Conservation (phyloP, 2,329 filamentous ascomycete species). For the Epichloe sibirici region DNA sequence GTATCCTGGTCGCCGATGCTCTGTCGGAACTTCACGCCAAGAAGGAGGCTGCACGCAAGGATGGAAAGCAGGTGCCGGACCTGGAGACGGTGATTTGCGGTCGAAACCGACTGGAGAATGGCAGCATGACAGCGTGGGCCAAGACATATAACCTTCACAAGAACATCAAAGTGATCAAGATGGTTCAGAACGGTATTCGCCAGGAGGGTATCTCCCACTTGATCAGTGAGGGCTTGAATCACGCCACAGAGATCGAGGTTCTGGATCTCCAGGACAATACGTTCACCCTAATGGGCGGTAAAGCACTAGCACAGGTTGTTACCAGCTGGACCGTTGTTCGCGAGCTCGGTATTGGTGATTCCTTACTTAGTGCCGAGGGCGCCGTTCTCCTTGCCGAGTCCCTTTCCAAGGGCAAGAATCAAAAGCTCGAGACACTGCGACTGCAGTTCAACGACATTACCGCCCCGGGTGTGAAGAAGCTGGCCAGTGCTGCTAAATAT, state of each 20-base stretch:
- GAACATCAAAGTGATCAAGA: constrained; percentile 76
- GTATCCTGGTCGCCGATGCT: constrained; percentile 78
- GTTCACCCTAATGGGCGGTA: constrained; percentile 72
- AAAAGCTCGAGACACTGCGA: constrained; percentile 66
- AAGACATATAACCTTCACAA: constrained; percentile 73
- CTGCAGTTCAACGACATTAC: constrained; percentile 95
- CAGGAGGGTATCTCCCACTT: constrained; percentile 82
- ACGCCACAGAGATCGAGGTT: constrained; percentile 56
- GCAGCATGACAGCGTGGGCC: constrained; percentile 92
- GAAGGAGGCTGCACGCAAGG: constrained; percentile 66
- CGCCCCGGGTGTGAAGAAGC: constrained; percentile 55
- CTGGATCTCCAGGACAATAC: constrained; percentile 97
- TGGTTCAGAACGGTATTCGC: constrained; percentile 96
- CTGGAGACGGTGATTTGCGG: constrained; percentile 97
- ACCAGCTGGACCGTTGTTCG: constrained; percentile 61
- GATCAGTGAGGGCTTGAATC: constrained; percentile 63
- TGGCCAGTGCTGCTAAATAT: constrained; percentile 55
- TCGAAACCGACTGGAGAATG: constrained; percentile 88
- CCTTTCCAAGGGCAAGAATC: constrained; percentile 63
- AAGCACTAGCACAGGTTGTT: constrained; percentile 63
- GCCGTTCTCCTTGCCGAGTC: constrained; percentile 61
- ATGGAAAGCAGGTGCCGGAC: constrained; percentile 60
- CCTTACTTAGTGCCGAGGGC: constrained; percentile 67
- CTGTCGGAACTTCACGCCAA: constrained; percentile 71
- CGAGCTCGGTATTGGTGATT: constrained; percentile 85